Conservation (phyloP, 768 basidiomycete genomes). For the Rickenella mellea region DNA sequence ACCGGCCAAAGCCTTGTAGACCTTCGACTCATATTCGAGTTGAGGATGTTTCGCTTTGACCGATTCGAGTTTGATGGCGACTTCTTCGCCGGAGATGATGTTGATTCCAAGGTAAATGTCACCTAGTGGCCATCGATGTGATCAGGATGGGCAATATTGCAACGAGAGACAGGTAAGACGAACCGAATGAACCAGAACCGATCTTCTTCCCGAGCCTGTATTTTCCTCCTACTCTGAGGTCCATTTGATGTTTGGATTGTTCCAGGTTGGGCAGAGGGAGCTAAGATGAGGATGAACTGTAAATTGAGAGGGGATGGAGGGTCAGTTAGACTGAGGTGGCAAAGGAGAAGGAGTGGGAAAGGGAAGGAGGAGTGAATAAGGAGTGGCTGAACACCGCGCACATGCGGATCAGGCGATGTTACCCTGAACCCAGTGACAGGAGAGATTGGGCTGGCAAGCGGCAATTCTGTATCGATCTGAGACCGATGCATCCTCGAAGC, state of each 20-base stretch:
- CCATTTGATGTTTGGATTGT: too few species aligned
- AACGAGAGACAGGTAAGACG: slow-evolving; percentile 18
- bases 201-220: slow-evolving; percentile 99
- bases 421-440: too few species aligned
- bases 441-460: too few species aligned
- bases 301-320: not conserved
- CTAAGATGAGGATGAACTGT: not conserved
- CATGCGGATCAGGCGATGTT: not conserved
- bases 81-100: slow-evolving; percentile 99
- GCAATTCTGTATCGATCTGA: too few species aligned
- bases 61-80: slow-evolving; percentile 99
- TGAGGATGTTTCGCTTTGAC: slow-evolving; percentile 99
- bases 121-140: slow-evolving; percentile 36
- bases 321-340: not conserved
- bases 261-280: too few species aligned
- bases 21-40: slow-evolving; percentile 95
- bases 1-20: slow-evolving; percentile 96
- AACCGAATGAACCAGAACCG: slow-evolving; percentile 95
- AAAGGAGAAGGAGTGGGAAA: not conserved
- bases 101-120: slow-evolving; percentile 99
- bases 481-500: too few species aligned
- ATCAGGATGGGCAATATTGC: not conserved
- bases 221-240: slow-evolving; percentile 87
- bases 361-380: slow-evolving; percentile 1
- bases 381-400: too few species aligned